Evolutionary conservation across 139 green algal genomes (phyloP).

Genomic region (Coelastrella sp.): DNA sequence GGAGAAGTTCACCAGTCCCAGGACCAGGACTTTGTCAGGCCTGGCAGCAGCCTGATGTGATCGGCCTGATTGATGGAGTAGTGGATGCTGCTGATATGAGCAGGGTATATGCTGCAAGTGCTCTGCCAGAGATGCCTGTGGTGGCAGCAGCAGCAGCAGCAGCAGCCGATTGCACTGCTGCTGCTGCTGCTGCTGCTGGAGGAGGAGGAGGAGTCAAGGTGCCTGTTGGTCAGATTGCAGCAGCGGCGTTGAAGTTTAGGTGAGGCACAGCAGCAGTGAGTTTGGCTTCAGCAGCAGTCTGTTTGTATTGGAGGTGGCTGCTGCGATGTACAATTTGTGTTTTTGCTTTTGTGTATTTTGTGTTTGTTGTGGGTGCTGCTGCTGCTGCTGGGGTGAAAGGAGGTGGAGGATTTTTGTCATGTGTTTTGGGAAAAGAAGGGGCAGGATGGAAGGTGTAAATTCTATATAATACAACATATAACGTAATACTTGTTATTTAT

Average conservation of each 20-base stretch:
- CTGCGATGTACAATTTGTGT: too few relatives aligned
- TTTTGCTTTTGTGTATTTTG: too few relatives aligned
- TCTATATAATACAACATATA: too few relatives aligned
- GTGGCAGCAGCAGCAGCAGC: conserved; percentile 17
- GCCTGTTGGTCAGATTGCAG: conserved; percentile 51
- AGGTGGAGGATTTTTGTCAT: too few relatives aligned
- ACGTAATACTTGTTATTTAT: too few relatives aligned
- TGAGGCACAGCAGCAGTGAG: not conserved
- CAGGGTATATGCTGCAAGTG: conserved; percentile 55
- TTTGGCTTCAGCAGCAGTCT: not conserved
- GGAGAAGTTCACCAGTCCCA: not conserved
- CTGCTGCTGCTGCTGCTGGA: not conserved
- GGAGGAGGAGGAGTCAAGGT: conserved; percentile 19
- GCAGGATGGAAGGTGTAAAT: too few relatives aligned
- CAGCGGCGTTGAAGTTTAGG: conserved; percentile 57
- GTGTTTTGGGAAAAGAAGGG: too few relatives aligned
- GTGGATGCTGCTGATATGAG: conserved; percentile 25
- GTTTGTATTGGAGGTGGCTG: too few relatives aligned
- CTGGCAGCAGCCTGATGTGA: not conserved
- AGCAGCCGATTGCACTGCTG: not conserved
- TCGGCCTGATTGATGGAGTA: not conserved
- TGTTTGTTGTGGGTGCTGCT: too few relatives aligned
- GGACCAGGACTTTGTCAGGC: not conserved
- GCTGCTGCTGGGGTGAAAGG: too few relatives aligned
- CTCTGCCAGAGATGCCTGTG: conserved; percentile 46